These are phyloP conservation scores for Hypoxylon rubiginosum DNA, from an alignment of 2,329 filamentous ascomycete species.

Conservation along the genomic window DNA sequence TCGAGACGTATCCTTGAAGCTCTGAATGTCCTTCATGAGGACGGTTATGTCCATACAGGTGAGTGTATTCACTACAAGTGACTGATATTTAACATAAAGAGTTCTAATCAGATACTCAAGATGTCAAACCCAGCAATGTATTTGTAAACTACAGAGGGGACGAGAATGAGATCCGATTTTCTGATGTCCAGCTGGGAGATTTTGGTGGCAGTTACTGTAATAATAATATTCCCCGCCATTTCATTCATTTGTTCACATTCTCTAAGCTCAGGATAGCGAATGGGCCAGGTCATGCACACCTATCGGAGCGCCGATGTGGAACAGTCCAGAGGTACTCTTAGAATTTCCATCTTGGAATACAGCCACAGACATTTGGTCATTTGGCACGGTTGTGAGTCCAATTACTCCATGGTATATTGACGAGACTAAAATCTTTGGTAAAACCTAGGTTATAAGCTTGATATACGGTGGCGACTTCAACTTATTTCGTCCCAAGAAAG, in stretches of 20 bases:
- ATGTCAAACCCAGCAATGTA: conserved; percentile 37
- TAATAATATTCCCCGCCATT: too few relatives aligned
- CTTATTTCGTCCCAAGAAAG: too few relatives aligned
- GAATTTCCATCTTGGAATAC: conserved; percentile 44
- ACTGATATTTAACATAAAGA: too few relatives aligned
- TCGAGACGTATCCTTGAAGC: conserved; percentile 43
- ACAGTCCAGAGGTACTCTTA: conserved; percentile 46
- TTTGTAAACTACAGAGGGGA: conserved; percentile 42
- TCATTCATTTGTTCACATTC: too few relatives aligned
- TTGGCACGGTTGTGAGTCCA: conserved; percentile 31
- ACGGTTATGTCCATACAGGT: conserved; percentile 47
- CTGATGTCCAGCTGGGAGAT: conserved; percentile 47
- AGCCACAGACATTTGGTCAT: conserved; percentile 49
- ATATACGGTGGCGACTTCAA: too few relatives aligned
- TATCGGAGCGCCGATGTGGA: conserved; percentile 44
- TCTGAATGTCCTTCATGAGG: conserved; percentile 43
- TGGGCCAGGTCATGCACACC: conserved; percentile 43
- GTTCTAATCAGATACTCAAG: too few relatives aligned
- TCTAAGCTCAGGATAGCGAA: conserved; percentile 40
- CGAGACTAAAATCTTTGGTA: too few relatives aligned
- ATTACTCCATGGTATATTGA: too few relatives aligned
- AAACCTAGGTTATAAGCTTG: too few relatives aligned
- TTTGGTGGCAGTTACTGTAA: conserved; percentile 43
- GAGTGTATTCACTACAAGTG: too few relatives aligned
- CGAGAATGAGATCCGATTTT: conserved; percentile 37